These are phyloP conservation scores for Camelina neglecta DNA, from an alignment of 345 rosid species.

Conservation along the genomic window DNA sequence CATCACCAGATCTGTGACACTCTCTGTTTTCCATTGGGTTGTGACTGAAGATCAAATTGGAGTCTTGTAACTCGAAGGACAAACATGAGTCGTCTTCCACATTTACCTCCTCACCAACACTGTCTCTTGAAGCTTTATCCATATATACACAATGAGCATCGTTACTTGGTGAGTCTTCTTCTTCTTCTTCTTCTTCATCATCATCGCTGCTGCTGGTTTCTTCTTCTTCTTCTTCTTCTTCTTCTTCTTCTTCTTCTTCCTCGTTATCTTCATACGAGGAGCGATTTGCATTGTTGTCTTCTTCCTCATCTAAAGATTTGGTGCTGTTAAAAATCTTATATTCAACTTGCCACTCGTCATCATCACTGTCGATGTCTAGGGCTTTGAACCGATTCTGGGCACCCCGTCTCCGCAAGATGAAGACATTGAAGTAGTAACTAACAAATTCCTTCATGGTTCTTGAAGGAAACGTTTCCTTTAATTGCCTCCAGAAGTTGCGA, in stretches of 20 bases:
- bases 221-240: conserved; percentile 21
- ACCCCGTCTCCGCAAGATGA: conserved; percentile 68
- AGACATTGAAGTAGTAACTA: conserved; percentile 84
- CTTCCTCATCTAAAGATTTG: conserved; percentile 50
- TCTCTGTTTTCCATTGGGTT: conserved; percentile 27
- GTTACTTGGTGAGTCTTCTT: conserved; percentile 16
- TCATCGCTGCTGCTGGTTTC: conserved; percentile 38
- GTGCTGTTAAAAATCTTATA: conserved; percentile 27
- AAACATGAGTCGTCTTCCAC: conserved; percentile 56
- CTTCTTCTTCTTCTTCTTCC: conserved; percentile 22
- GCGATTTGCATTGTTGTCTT: conserved; percentile 34
- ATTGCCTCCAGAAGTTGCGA: conserved; percentile 66
- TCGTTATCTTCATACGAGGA: conserved; percentile 40
- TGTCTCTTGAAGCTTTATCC: conserved; percentile 28
- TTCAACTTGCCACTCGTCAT: conserved; percentile 72
- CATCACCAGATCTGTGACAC: conserved; percentile 43
- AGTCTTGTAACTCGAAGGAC: conserved; percentile 59
- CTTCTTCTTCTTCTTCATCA: neutral
- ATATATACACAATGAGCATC: conserved; percentile 31
- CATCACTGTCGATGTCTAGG: conserved; percentile 67
- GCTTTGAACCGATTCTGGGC: conserved; percentile 70
- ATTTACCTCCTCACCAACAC: conserved; percentile 26
- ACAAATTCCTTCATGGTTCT: conserved; percentile 64
- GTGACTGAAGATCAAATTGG: conserved; percentile 39
- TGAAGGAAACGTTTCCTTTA: conserved; percentile 57